phyloP scores from a whole-genome alignment of 2,329 filamentous ascomycete species.

The Mycosphaerelloides madeirae region DNA sequence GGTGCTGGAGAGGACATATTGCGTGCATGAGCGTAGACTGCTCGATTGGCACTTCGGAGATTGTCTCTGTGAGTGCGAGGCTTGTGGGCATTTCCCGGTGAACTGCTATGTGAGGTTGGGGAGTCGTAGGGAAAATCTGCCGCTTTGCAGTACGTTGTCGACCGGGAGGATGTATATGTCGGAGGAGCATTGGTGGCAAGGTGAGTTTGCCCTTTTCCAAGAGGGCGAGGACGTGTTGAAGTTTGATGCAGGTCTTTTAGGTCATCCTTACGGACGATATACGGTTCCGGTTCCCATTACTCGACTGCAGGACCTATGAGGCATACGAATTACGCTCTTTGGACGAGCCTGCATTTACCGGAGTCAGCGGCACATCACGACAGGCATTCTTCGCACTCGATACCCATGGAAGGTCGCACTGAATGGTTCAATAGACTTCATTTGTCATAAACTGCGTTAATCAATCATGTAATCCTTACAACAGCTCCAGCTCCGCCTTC shows the following conservation, averaged over 20 bases:
- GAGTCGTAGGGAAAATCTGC: background rate
- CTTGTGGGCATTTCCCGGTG: conserved; percentile 19
- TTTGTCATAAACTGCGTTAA: background rate
- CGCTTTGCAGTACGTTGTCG: background rate
- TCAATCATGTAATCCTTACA: background rate
- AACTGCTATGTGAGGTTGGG: conserved; percentile 17
- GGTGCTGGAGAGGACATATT: conserved; percentile 14
- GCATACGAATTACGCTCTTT: no score
- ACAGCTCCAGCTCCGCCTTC: conserved; percentile 5
- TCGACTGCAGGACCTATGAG: no score
- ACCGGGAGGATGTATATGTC: background rate
- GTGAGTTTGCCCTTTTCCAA: no score
- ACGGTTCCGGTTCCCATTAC: no score
- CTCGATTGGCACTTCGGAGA: conserved; percentile 12
- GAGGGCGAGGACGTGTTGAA: no score
- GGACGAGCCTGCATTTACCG: no score
- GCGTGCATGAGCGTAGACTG: conserved; percentile 18
- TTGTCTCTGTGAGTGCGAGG: conserved; percentile 15
- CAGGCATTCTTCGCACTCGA: no score
- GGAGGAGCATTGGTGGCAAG: background rate
- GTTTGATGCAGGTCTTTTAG: no score
- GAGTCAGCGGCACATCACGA: no score
- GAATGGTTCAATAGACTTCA: no score
- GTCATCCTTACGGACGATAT: no score
- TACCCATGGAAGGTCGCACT: no score